A percentile compares a stretch with the other conserved stretches of the same genome.
Conservation (phyloP, 768 basidiomycete species). For the Panaeolus cyanescens region DNA sequence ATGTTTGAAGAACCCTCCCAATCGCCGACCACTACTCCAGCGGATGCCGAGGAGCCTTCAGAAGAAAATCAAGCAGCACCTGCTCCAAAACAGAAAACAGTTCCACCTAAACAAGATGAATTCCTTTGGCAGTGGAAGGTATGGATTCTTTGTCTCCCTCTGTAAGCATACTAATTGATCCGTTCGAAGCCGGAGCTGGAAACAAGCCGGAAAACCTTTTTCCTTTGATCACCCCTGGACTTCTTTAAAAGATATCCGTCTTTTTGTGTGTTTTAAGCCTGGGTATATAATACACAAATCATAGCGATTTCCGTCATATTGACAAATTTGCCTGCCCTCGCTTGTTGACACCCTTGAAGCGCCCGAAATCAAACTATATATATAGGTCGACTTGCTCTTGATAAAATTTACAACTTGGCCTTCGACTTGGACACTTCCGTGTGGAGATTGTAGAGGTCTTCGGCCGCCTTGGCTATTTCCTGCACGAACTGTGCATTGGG, state of each 20-base stretch:
- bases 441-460: slow-evolving; percentile 72
- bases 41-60: slow-evolving; percentile 29
- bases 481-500: slow-evolving; percentile 73
- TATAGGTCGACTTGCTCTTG: background rate
- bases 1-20: slow-evolving; percentile 49
- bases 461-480: slow-evolving; percentile 62
- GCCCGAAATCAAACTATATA: background rate
- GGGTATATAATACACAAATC: background rate
- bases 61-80: slow-evolving; percentile 18
- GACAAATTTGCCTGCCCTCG: background rate
- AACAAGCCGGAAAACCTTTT: slow-evolving; percentile 87
- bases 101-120: slow-evolving; percentile 73
- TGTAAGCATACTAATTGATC: slow-evolving; percentile 9
- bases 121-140: slow-evolving; percentile 93
- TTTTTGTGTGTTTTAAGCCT: background rate
- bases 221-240: slow-evolving; percentile 50
- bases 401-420: slow-evolving; percentile 32
- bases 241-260: background rate
- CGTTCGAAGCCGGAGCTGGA: slow-evolving; percentile 83
- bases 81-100: slow-evolving; percentile 30
- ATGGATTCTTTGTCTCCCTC: slow-evolving; percentile 21
- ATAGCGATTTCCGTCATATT: background rate
- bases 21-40: slow-evolving; percentile 10
- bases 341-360: background rate
- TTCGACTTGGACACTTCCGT: slow-evolving; percentile 24